A percentile compares a stretch with the other conserved stretches of the same genome.
Evolutionary conservation across 2,329 filamentous ascomycete species (phyloP).

Genomic region (Colletotrichum theobromicola): DNA sequence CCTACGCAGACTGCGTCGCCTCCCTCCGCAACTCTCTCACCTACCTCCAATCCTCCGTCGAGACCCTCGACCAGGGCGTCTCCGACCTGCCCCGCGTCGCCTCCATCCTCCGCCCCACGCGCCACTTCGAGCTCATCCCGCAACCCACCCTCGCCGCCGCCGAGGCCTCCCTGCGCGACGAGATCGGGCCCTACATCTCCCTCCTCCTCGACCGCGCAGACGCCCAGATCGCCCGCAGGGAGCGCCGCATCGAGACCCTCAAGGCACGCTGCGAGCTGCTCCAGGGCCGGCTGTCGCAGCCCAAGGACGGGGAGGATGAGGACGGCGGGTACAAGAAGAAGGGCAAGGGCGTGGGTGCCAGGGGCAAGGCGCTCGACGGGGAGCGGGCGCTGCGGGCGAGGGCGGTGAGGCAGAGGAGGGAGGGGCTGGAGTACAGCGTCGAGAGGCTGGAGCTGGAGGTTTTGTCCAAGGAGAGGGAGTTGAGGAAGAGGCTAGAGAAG

Average conservation of each 20-base stretch:
- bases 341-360: constrained; percentile 21
- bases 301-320: constrained; percentile 27
- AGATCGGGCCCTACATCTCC: constrained; percentile 86
- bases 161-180: constrained; percentile 83
- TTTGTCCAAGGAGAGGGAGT: constrained; percentile 72
- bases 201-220: constrained; percentile 82
- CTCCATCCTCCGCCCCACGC: constrained; percentile 47
- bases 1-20: constrained; percentile 63
- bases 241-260: constrained; percentile 81
- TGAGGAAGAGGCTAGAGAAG: constrained; percentile 54
- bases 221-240: constrained; percentile 81
- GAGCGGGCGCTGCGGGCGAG: constrained; percentile 57
- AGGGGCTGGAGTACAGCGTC: constrained; percentile 84
- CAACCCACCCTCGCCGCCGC: constrained; percentile 82
- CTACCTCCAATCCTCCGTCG: constrained; percentile 65
- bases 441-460: constrained; percentile 86
- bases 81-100: constrained; percentile 62
- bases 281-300: constrained; percentile 64
- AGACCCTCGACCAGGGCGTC: constrained; percentile 60
- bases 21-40: constrained; percentile 65
- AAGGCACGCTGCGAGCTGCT: constrained; percentile 85
- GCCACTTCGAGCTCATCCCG: constrained; percentile 94
- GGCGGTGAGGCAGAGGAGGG: constrained; percentile 79
- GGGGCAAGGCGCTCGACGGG: constrained; percentile 50
- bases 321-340: constrained; percentile 23